Evolutionary conservation across 2,329 filamentous ascomycete species (phyloP).

Genomic region (Microcyclosporella mali): DNA sequence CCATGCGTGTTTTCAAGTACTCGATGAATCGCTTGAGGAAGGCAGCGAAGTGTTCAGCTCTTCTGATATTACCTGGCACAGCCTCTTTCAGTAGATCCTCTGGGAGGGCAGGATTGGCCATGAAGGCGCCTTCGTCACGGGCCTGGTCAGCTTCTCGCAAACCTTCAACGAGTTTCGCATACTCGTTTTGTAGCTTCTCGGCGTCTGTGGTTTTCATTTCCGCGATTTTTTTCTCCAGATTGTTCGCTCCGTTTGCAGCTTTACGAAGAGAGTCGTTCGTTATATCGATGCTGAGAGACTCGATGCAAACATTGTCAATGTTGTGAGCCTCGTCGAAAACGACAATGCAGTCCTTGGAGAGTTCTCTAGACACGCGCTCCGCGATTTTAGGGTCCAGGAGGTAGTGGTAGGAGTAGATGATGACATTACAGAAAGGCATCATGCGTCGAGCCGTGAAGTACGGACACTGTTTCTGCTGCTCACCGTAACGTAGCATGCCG

Average conservation of each 20-base stretch:
- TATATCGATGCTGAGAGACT: constrained; percentile 91
- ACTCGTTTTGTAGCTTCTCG: constrained; percentile 89
- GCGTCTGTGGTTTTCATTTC: constrained; percentile 97
- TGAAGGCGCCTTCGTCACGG: constrained; percentile 89
- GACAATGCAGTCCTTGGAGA: constrained; percentile 96
- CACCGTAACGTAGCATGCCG: constrained; percentile 78
- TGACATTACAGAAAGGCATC: constrained; percentile 99
- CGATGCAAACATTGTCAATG: constrained; percentile 98
- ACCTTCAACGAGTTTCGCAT: constrained; percentile 89
- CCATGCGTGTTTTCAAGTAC: constrained; percentile 93
- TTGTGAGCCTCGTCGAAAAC: constrained; percentile 99
- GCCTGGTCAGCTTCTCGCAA: constrained; percentile 82
- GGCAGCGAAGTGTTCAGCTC: constrained; percentile 91
- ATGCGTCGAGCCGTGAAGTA: constrained; percentile 95
- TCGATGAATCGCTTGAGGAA: constrained; percentile 97
- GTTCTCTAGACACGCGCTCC: constrained; percentile 85
- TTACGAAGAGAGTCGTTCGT: constrained; percentile 91
- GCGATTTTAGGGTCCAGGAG: constrained; percentile 96
- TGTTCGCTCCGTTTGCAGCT: constrained; percentile 82
- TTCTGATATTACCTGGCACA: constrained; percentile 89
- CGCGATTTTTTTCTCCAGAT: constrained; percentile 80
- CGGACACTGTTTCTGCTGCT: constrained; percentile 92
- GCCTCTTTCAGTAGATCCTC: constrained; percentile 94
- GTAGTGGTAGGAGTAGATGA: constrained; percentile 99
- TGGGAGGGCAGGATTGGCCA: constrained; percentile 91